phyloP scores from a whole-genome alignment of 805 yeast genomes.

The Torulaspora maleeae region DNA sequence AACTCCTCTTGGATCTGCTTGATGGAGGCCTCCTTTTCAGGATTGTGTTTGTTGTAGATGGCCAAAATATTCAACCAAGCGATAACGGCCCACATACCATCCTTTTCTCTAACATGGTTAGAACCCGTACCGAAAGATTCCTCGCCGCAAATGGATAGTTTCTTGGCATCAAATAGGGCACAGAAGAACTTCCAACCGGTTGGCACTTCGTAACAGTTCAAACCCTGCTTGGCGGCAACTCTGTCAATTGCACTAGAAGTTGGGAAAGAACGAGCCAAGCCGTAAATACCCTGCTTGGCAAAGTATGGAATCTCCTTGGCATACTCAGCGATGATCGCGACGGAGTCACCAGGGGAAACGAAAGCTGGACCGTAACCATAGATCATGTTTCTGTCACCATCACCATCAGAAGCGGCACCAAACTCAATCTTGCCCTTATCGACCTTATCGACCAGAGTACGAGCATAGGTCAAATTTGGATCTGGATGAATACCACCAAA shows the following conservation, averaged over 20 bases:
- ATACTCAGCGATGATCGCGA: conserved; percentile 94
- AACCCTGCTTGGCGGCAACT: conserved; percentile 74
- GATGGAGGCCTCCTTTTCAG: conserved; percentile 59
- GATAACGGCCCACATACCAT: conserved; percentile 94
- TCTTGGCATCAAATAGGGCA: conserved; percentile 87
- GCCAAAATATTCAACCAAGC: conserved; percentile 97
- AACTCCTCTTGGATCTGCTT: conserved; percentile 75
- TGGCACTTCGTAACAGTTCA: conserved; percentile 88
- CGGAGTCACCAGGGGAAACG: conserved; percentile 97
- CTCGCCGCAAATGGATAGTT: conserved; percentile 95
- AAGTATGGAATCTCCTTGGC: conserved; percentile 92
- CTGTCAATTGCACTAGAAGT: conserved; percentile 90
- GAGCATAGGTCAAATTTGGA: conserved; percentile 93
- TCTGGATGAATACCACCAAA: conserved; percentile 98
- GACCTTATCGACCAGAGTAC: conserved; percentile 78
- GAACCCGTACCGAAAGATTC: conserved; percentile 98
- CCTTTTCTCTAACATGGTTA: conserved; percentile 94
- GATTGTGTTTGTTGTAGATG: conserved; percentile 60
- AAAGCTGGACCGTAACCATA: conserved; percentile 85
- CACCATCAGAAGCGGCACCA: conserved; percentile 99
- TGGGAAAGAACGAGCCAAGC: conserved; percentile 96
- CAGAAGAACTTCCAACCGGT: conserved; percentile 99
- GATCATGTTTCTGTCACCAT: conserved; percentile 98
- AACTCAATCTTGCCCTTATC: conserved; percentile 77
- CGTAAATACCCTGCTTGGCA: conserved; percentile 75